Base-by-base conservation (phyloP, 805 yeast species). In the Clavispora phyllophila region DNA sequence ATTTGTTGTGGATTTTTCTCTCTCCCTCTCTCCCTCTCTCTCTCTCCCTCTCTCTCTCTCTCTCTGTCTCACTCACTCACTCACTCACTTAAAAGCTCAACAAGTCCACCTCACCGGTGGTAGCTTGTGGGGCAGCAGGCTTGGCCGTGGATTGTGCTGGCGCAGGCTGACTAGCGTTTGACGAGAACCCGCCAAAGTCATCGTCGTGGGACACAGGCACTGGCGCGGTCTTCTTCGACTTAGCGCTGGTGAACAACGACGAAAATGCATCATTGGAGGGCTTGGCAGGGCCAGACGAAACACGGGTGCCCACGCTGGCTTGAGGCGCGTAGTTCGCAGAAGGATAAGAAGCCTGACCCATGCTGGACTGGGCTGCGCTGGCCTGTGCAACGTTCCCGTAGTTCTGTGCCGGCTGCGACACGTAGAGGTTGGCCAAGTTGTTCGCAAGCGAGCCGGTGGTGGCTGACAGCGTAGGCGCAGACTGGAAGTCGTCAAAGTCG, bases 401-500 rank as follows among this genome's bases (percentile, higher is more conserved):
- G 27, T 14, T 19, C 22, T 14, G 37, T 8, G 39, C 24, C 1
- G 51, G 52, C 36, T 48, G 53, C n/a, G 55, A 42, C 48, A 54
- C 60, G 47, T 58, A 58, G 47, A 66, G 57, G 46, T 58, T 58
- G 54, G 49, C 54, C 22, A 57, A 40, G 34, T 56, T 44, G 17
- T 45, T 47, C 9, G 46, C 42, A 4, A 18, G 22, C 10, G 17
- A 15, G 26, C 32, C 42, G 39, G 54, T 45, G 51, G 48, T 42
- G 36, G 47, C 44, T 47, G 60, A 36, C 58, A 46, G 60, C 14
- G 65, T 63, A 8, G 84, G 81, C 4, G 76, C 79, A 10, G 88
- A 84, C 61, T 85, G 91, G 73, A 85, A 85, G 50, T 85, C 93
- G 49, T 84, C 88, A 58, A 86, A 86, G 32, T 85, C 93, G 49